Percentiles rank a stretch among this genome's conserved stretches.
Evolutionary conservation across 2,329 filamentous ascomycete species (phyloP).

Genomic region (Colletotrichum theobromicola): DNA sequence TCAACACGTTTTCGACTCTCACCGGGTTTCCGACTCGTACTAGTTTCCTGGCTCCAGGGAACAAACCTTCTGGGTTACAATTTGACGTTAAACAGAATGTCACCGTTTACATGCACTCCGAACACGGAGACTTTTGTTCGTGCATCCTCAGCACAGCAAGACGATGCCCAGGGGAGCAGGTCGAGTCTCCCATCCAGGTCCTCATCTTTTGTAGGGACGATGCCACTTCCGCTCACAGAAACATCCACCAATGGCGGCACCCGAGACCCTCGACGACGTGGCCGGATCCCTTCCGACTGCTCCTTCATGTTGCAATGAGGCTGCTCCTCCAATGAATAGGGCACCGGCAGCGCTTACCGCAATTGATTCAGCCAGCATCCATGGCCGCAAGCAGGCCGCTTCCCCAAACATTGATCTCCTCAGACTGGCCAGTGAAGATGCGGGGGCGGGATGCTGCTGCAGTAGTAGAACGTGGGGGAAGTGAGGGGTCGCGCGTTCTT

Average conservation of each 20-base stretch:
- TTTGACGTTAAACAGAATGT: not conserved
- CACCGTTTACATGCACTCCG: not conserved
- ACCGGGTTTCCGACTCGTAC: not conserved
- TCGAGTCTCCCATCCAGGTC: not conserved
- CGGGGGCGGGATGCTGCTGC: slow-evolving; percentile 21
- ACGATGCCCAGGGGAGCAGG: not conserved
- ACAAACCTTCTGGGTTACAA: not conserved
- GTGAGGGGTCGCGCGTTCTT: slow-evolving; percentile 24
- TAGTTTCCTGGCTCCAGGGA: not conserved
- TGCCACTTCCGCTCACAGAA: not conserved
- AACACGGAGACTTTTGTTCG: not conserved
- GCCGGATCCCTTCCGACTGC: not conserved
- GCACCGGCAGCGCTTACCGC: not conserved
- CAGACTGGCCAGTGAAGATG: not conserved
- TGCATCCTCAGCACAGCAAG: not conserved
- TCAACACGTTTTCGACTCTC: not conserved
- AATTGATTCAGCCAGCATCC: not conserved
- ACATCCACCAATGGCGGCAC: not conserved
- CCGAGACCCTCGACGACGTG: not conserved
- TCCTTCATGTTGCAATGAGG: no score
- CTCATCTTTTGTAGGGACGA: not conserved
- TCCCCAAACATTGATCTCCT: not conserved
- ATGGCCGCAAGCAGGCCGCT: slow-evolving; percentile 1
- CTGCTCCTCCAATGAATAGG: not conserved
- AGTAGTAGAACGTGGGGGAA: slow-evolving; percentile 38